Evolutionary conservation across 2,329 filamentous ascomycete genomes (phyloP), one percentile per base, ranked within the genome.

Genomic region (Pseudocercospora vitis): DNA sequence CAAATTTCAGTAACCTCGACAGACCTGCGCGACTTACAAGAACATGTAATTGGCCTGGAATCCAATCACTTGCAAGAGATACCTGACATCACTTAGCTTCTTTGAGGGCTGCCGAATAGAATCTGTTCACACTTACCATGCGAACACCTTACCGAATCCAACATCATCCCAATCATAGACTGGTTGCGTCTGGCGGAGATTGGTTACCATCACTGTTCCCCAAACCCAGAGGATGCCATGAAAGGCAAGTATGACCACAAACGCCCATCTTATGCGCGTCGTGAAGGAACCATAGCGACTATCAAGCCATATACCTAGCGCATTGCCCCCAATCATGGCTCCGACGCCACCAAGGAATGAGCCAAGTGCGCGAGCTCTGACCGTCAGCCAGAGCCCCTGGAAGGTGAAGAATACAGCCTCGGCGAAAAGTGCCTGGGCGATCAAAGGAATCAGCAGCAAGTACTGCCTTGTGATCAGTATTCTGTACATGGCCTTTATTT

Each of bases 21-120:
- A 32, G 14, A n/a, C 14, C 29, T 32, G 29, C 9, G 29, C 6
- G 9, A n/a, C 29, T 32, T 32, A 32, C 76, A 88, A 69, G 66
- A 83, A 89, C 57, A 89, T 76, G 65, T 89, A 90, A 67, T 89
- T 89, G 5, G 88, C 60, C 70, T 89, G 86, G 61, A 89, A 89
- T 0, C 84, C 82, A 7, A 81, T 71, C 0, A 83, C 82, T 59
- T 87, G 76, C 59, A 89, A 81, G 14, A n/a, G 9, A 32, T 32
- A 32, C 29, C 29, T 32, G 29, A n/a, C 9, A 7, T n/a, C 2
- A 11, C 9, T 32, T n/a, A 32, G 29, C 2, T 32, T 11, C 9
- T 2, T n/a, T n/a, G 14, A 32, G 14, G 29, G 9, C 29, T 7
- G 2, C 14, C 29, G 14, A 7, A 7, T 11, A 11, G 2, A 7